phyloP scores from a whole-genome alignment of 352 stramenopile species.

The Phytophthora vignae region DNA sequence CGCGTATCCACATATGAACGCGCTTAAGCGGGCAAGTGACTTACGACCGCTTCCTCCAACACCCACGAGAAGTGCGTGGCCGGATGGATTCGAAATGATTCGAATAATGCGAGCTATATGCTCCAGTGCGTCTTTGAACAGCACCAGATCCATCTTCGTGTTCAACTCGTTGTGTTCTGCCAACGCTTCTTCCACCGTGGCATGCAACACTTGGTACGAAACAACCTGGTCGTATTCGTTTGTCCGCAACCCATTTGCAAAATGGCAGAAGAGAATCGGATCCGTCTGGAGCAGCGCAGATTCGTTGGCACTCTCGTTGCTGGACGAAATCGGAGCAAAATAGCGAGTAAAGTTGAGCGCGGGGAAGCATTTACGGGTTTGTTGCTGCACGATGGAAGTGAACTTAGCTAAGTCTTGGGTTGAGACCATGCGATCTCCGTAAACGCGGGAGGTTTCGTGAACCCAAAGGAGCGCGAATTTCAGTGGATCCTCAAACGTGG shows the following conservation, averaged over 20 bases:
- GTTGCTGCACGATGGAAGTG: slow-evolving; percentile 87
- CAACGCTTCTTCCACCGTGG: slow-evolving; percentile 90
- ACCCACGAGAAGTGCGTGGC: slow-evolving; percentile 94
- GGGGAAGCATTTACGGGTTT: slow-evolving; percentile 94
- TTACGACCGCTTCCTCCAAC: slow-evolving; percentile 95
- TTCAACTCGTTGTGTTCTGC: slow-evolving; percentile 94
- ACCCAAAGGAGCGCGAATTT: slow-evolving; percentile 95
- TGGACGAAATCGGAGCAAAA: slow-evolving; percentile 66
- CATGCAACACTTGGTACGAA: slow-evolving; percentile 67
- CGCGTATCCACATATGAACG: slow-evolving; percentile 92
- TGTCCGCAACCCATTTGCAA: slow-evolving; percentile 85
- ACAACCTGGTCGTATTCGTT: slow-evolving; percentile 94
- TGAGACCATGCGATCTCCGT: slow-evolving; percentile 93
- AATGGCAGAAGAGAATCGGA: slow-evolving; percentile 94
- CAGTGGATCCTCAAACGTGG: slow-evolving; percentile 84
- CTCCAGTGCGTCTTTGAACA: slow-evolving; percentile 97
- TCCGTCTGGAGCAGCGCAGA: slow-evolving; percentile 59
- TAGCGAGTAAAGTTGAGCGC: slow-evolving; percentile 91
- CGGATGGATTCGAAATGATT: slow-evolving; percentile 95
- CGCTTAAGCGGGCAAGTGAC: slow-evolving; percentile 90
- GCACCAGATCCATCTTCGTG: slow-evolving; percentile 94
- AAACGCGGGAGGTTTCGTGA: slow-evolving; percentile 97
- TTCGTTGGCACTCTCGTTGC: slow-evolving; percentile 26
- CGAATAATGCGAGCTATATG: slow-evolving; percentile 94
- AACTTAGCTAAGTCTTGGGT: slow-evolving; percentile 87